Conservation (phyloP, 257 asterid genomes). For the Coffea eugenioides region DNA sequence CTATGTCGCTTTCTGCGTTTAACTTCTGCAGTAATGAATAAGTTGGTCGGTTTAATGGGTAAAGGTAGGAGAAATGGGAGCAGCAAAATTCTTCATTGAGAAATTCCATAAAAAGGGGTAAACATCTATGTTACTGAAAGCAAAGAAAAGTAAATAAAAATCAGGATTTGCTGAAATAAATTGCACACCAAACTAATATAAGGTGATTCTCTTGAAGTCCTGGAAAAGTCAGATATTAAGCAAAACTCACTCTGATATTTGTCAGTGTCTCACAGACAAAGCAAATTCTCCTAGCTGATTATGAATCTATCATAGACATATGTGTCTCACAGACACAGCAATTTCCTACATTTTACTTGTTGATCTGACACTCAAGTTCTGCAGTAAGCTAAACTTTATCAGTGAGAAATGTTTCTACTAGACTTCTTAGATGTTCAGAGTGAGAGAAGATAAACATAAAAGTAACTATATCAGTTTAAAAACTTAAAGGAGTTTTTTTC, state of each 20-base stretch:
- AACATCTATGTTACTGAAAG: background rate
- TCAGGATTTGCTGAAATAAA: background rate
- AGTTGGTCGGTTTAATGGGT: background rate
- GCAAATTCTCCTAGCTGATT: background rate
- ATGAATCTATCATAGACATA: background rate
- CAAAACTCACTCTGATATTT: background rate
- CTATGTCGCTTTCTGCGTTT: conserved; percentile 84
- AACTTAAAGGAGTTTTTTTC: background rate
- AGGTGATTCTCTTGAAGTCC: background rate
- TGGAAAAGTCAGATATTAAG: background rate
- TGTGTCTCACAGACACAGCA: background rate
- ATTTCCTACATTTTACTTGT: background rate
- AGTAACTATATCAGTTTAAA: background rate
- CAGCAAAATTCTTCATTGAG: too few relatives aligned
- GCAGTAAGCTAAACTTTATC: background rate
- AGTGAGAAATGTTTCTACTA: background rate
- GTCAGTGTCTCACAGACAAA: too few relatives aligned
- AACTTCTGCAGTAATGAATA: conserved; percentile 47
- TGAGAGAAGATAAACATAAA: background rate
- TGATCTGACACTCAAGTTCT: background rate
- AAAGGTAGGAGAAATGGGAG: background rate
- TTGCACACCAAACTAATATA: too few relatives aligned
- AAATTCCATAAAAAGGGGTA: background rate
- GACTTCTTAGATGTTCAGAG: background rate
- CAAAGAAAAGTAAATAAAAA: background rate